Evolutionary conservation across 1,284 basidiomycete genomes (phyloP), one percentile per base, ranked within the genome.

Genomic region (Tilletiopsis washingtonensis): DNA sequence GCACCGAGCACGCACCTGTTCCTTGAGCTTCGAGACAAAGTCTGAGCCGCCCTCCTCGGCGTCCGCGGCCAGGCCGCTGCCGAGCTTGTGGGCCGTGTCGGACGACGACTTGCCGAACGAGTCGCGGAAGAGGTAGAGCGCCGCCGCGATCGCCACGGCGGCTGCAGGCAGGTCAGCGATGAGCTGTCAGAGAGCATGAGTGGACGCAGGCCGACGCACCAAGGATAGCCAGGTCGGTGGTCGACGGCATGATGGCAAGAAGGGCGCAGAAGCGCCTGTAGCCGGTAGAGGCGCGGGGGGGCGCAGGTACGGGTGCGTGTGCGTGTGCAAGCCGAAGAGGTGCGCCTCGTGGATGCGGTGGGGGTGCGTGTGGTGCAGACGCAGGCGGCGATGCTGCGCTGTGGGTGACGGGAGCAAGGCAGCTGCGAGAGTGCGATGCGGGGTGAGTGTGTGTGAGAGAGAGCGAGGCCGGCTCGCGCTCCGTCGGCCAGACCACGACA

Each of bases 51-150:
- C 51, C 1, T 47, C 49, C 32, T 56, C 51, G 0, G 53, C 62
- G 23, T 34, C 46, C 14, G 55, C 45, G 7, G 50, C 46, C 1
- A 47, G 36, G 7, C 63, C 62, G 24, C 59, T 61, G 38, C 56
- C 58, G 15, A 67, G 51, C 54, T 67, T 67, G 36, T 56, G 53
- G 14, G 49, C 47, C 20, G 57, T 52, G 14, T 59, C 56, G 40
- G 57, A 51, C 36, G 54, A 27, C 9, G 14, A 26, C 23, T 27
- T 51, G 14, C 53, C 49, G 21, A 56, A 51, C 24, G 65, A 59
- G 37, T 59, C 63, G 29, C 56, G 55, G 57, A 65, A 67, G 50
- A 69, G 59, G 45, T 67, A 69, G 37, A 69, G 56, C 43, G 57
- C 45, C 38, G 64, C 67, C 5, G 63, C 51, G 40, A 61, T 38